These are phyloP conservation scores for Penicillium paxilli DNA, from an alignment of 495 filamentous ascomycete genomes.

Conservation along the genomic window DNA sequence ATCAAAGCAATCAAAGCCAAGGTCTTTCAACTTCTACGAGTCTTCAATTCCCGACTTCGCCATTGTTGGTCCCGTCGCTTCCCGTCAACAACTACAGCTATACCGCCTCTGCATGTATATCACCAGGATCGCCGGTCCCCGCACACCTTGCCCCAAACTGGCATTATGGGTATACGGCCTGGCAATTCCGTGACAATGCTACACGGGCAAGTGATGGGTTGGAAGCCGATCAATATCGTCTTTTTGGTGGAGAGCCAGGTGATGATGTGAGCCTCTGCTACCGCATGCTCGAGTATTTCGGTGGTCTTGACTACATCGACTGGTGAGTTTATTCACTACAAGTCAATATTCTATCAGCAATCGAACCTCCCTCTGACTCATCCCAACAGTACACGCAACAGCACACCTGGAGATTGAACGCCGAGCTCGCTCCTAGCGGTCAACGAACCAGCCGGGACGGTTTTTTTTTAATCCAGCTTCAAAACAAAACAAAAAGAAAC, in stretches of 20 bases:
- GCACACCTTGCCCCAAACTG: conserved; percentile 39
- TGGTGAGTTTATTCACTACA: conserved; percentile 31
- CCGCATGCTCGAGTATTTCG: conserved; percentile 51
- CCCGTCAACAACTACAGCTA: conserved; percentile 5
- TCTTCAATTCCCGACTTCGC: conserved; percentile 2
- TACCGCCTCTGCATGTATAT: conserved; percentile 18
- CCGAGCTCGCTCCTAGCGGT: background rate
- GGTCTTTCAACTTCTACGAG: background rate
- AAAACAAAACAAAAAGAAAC: conserved; percentile 9
- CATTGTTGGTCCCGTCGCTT: conserved; percentile 10
- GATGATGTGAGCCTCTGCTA: conserved; percentile 47
- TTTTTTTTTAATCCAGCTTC: background rate
- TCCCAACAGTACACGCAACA: conserved; percentile 14
- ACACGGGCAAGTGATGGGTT: conserved; percentile 25
- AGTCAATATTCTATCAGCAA: background rate
- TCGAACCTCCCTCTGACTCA: conserved; percentile 15
- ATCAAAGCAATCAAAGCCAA: conserved; percentile 19
- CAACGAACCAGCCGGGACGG: background rate
- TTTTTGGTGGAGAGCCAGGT: conserved; percentile 49
- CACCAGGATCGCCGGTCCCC: conserved; percentile 18
- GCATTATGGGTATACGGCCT: conserved; percentile 41
- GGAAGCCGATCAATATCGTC: conserved; percentile 41
- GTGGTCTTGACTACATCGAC: conserved; percentile 49
- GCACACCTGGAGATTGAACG: conserved; percentile 27
- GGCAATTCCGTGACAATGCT: conserved; percentile 36